phyloP scores from a whole-genome alignment of 2,329 filamentous ascomycete species.

The Mollisiaceae sp. region DNA sequence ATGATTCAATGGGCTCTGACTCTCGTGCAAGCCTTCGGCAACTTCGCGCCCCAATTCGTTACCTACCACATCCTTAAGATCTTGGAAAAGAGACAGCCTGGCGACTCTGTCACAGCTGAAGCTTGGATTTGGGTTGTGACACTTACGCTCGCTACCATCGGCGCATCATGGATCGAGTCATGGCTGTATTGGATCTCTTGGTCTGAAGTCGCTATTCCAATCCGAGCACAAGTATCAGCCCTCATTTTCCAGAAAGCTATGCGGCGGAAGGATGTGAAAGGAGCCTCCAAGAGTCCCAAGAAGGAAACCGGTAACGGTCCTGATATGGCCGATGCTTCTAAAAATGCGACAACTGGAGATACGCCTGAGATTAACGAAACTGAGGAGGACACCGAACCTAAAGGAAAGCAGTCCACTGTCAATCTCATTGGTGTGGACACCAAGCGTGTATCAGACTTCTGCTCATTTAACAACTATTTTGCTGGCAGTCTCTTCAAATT shows the following conservation, averaged over 20 bases:
- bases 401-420: slow-evolving; percentile 72
- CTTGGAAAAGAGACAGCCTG: slow-evolving; percentile 60
- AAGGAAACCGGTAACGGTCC: slow-evolving; percentile 34
- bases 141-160: slow-evolving; percentile 64
- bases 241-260: slow-evolving; percentile 80
- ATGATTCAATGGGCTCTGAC: slow-evolving; percentile 64
- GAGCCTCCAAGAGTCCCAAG: slow-evolving; percentile 54
- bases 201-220: slow-evolving; percentile 65
- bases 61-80: slow-evolving; percentile 68
- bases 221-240: slow-evolving; percentile 72
- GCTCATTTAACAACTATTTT: slow-evolving; percentile 69
- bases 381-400: slow-evolving; percentile 54
- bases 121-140: slow-evolving; percentile 73
- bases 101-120: slow-evolving; percentile 52
- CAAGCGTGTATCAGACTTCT: slow-evolving; percentile 71
- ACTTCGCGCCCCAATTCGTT: slow-evolving; percentile 72
- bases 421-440: slow-evolving; percentile 81
- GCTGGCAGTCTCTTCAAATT: slow-evolving; percentile 67
- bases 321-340: slow-evolving; percentile 38
- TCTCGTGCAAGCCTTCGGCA: slow-evolving; percentile 44
- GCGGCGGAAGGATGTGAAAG: slow-evolving; percentile 77
- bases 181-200: slow-evolving; percentile 72
- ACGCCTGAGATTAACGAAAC: slow-evolving; percentile 45
- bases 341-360: slow-evolving; percentile 37
- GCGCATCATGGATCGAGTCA: slow-evolving; percentile 61